Conservation (phyloP, 441 rosid genomes). For the Gossypium laxum region DNA sequence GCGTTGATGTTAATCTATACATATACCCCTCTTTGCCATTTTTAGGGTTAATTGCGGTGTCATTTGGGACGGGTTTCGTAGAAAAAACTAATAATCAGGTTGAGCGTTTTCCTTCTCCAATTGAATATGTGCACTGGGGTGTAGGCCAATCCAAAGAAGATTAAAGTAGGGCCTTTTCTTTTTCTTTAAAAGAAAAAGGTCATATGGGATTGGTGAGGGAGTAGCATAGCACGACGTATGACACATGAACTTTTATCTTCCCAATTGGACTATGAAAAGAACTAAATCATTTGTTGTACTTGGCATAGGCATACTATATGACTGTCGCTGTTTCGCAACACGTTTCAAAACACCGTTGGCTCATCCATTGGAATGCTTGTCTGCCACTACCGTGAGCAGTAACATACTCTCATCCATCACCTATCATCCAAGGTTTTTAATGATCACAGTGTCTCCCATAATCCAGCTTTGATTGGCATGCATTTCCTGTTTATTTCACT, state of each 20-base stretch:
- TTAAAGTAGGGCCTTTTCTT: not conserved
- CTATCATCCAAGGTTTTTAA: not conserved
- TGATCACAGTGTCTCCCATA: slow-evolving; percentile 25
- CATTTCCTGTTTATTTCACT: not conserved
- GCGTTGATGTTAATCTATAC: not conserved
- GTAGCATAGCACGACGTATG: not conserved
- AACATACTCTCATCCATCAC: slow-evolving; percentile 6
- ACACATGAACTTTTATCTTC: not conserved
- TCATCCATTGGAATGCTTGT: slow-evolving; percentile 19
- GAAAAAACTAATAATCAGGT: too few relatives aligned
- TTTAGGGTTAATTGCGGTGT: not conserved
- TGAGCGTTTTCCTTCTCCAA: not conserved
- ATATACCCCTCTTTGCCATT: not conserved
- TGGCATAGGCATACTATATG: slow-evolving; percentile 10
- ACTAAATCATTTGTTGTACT: not conserved
- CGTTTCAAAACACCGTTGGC: slow-evolving; percentile 13
- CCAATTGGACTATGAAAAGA: not conserved
- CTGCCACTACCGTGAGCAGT: slow-evolving; percentile 29
- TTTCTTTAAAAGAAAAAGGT: not conserved
- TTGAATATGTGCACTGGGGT: not conserved
- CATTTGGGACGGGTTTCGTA: not conserved
- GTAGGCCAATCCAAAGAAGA: not conserved
- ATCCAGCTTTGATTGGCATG: slow-evolving; percentile 20
- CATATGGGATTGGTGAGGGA: not conserved
- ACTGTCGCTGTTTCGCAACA: slow-evolving; percentile 5